phyloP scores from a whole-genome alignment of 2,329 filamentous ascomycete species.

The Cladosporium phlei region DNA sequence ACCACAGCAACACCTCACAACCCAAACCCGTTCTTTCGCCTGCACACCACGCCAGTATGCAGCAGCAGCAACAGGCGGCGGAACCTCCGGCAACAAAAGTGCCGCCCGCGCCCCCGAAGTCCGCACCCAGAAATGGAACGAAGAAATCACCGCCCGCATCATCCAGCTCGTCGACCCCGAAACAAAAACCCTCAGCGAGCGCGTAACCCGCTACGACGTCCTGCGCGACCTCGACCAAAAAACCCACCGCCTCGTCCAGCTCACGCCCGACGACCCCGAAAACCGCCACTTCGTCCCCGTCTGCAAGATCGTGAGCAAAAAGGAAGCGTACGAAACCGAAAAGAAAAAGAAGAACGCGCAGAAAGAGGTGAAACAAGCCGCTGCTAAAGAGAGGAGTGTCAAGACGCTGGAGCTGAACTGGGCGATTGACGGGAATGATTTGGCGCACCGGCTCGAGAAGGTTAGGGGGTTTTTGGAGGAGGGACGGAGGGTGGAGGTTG shows the following conservation, averaged over 20 bases:
- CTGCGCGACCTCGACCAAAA: slow-evolving; percentile 46
- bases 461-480: slow-evolving; percentile 65
- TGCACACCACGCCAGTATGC: slow-evolving; percentile 19
- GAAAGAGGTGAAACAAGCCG: slow-evolving; percentile 44
- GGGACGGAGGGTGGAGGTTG: slow-evolving; percentile 69
- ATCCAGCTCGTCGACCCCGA: slow-evolving; percentile 42
- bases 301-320: slow-evolving; percentile 65
- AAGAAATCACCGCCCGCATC: slow-evolving; percentile 42
- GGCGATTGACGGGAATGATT: slow-evolving; percentile 73
- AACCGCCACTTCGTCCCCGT: slow-evolving; percentile 49
- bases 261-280: slow-evolving; percentile 31
- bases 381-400: slow-evolving; percentile 40
- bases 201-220: slow-evolving; percentile 31
- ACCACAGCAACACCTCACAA: slow-evolving; percentile 25
- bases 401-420: slow-evolving; percentile 91
- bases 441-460: slow-evolving; percentile 65
- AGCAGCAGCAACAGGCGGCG: too few species aligned
- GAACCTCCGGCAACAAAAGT: slow-evolving; percentile 22
- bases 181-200: slow-evolving; percentile 31
- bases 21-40: background rate
- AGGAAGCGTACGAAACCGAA: slow-evolving; percentile 45
- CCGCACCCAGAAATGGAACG: slow-evolving; percentile 42
- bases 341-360: slow-evolving; percentile 37
- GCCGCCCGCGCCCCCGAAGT: slow-evolving; percentile 28
- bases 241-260: slow-evolving; percentile 49